Conservation (phyloP, 2,329 filamentous ascomycete genomes). For the Septoria linicola region DNA sequence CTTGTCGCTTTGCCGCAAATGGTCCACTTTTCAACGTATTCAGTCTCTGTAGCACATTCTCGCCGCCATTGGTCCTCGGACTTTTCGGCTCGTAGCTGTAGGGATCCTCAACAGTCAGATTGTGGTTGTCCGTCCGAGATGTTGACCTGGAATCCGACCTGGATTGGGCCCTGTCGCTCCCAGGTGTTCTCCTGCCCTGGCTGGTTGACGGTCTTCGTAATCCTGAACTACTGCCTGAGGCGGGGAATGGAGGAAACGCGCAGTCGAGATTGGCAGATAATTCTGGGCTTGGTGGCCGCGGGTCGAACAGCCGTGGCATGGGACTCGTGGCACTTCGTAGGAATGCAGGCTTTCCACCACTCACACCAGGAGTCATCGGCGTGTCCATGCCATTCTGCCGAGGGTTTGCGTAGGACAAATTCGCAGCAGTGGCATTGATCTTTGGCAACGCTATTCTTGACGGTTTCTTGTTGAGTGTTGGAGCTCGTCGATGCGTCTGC, state of each 20-base stretch:
- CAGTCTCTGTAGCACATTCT: conserved; percentile 56
- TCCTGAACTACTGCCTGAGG: conserved; percentile 15
- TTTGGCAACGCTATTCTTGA: conserved; percentile 27
- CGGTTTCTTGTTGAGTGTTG: conserved; percentile 22
- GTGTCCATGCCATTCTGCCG: conserved; percentile 58
- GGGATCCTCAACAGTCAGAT: conserved; percentile 20
- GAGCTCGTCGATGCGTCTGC: conserved; percentile 15
- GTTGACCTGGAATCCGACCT: conserved; percentile 30
- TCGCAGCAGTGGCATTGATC: conserved; percentile 36
- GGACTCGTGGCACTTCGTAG: conserved; percentile 35
- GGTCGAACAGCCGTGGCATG: conserved; percentile 34
- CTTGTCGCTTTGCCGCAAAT: conserved; percentile 48
- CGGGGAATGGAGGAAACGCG: conserved; percentile 56
- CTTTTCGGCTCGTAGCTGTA: conserved; percentile 42
- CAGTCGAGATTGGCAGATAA: conserved; percentile 48
- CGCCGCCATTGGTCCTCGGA: conserved; percentile 41
- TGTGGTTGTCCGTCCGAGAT: conserved; percentile 25
- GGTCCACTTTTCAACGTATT: conserved; percentile 63
- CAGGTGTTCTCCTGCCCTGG: conserved; percentile 30
- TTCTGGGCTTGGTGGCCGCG: conserved; percentile 43
- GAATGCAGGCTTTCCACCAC: conserved; percentile 30
- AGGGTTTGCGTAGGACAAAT: conserved; percentile 33
- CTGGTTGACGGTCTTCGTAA: conserved; percentile 30
- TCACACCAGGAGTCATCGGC: conserved; percentile 38
- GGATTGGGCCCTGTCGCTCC: conserved; percentile 6